Percentiles rank a stretch among this genome's conserved stretches.
phyloP scores from a whole-genome alignment of 495 filamentous ascomycete species.

The Opeltia flavorubescens region DNA sequence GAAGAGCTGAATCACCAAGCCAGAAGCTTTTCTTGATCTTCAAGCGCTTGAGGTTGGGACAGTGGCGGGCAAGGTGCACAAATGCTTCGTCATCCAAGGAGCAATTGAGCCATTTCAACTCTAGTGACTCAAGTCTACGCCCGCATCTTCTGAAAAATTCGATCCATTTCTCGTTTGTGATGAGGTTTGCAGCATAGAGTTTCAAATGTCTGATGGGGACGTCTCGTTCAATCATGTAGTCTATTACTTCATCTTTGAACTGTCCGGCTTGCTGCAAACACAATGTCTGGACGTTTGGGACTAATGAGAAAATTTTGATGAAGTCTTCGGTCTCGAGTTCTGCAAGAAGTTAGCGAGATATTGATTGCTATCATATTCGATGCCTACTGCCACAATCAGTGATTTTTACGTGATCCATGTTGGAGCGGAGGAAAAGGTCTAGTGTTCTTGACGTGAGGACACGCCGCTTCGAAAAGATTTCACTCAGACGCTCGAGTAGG shows the following conservation, averaged over 20 bases:
- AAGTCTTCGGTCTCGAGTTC: conserved; percentile 62
- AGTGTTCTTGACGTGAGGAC: conserved; percentile 56
- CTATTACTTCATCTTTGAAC: conserved; percentile 67
- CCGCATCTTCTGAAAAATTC: conserved; percentile 49
- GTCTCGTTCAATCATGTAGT: conserved; percentile 61
- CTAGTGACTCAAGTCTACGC: conserved; percentile 45
- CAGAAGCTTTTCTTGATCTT: conserved; percentile 53
- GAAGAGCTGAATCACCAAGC: conserved; percentile 31
- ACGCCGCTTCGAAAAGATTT: conserved; percentile 67
- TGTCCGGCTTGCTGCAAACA: conserved; percentile 70
- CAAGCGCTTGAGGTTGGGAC: conserved; percentile 51
- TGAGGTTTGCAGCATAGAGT: conserved; percentile 65
- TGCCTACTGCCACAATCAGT: conserved; percentile 62
- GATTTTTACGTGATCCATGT: conserved; percentile 50
- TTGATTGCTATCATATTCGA: background rate
- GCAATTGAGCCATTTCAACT: conserved; percentile 52
- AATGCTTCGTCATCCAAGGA: conserved; percentile 58
- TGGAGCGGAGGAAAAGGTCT: conserved; percentile 60
- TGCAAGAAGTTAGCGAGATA: conserved; percentile 12
- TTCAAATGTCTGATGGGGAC: conserved; percentile 46
- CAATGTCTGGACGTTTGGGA: conserved; percentile 50
- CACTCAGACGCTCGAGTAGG: conserved; percentile 59
- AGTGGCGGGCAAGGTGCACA: conserved; percentile 38
- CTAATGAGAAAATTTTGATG: conserved; percentile 63
- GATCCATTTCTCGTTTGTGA: conserved; percentile 58